phyloP scores from a whole-genome alignment of 2,329 filamentous ascomycete genomes.

The Shiraia sp. region DNA sequence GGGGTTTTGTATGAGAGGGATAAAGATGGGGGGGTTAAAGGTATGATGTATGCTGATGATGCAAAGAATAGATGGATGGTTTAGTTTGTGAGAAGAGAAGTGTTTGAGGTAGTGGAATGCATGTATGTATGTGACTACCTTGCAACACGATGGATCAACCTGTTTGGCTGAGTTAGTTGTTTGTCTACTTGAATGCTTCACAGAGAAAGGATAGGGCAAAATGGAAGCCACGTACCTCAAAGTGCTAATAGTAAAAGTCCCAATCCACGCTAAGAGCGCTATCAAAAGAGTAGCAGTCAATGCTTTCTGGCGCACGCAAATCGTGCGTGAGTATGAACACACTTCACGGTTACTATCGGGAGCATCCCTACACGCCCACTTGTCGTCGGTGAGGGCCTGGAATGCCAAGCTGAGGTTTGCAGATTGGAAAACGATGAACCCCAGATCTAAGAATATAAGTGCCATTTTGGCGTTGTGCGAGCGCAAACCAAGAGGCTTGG shows the following conservation, averaged over 20 bases:
- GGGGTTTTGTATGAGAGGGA: too few relatives aligned
- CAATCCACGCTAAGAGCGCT: slow-evolving; percentile 84
- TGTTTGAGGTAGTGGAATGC: too few relatives aligned
- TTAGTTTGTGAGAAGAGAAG: too few relatives aligned
- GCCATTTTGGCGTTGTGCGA: slow-evolving; percentile 83
- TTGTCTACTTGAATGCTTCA: too few relatives aligned
- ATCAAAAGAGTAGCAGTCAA: slow-evolving; percentile 79
- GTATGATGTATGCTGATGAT: too few relatives aligned
- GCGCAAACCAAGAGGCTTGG: slow-evolving; percentile 86
- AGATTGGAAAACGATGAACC: slow-evolving; percentile 97
- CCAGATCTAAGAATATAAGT: slow-evolving; percentile 86
- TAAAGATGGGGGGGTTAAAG: too few relatives aligned
- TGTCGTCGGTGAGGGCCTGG: slow-evolving; percentile 70
- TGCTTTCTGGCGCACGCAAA: slow-evolving; percentile 68
- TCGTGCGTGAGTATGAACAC: slow-evolving; percentile 43
- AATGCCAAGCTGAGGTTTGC: slow-evolving; percentile 91
- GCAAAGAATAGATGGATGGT: too few relatives aligned
- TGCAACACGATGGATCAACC: slow-evolving; percentile 35
- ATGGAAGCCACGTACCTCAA: slow-evolving; percentile 43
- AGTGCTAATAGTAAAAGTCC: slow-evolving; percentile 81
- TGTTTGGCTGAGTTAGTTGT: slow-evolving; percentile 2
- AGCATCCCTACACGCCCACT: slow-evolving; percentile 53
- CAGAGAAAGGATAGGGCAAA: not conserved
- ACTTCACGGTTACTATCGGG: not conserved
- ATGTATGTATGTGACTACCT: slow-evolving; percentile 25